These are phyloP conservation scores for Yamadazyma endophytica DNA, from an alignment of 805 yeast genomes.

Conservation along the genomic window DNA sequence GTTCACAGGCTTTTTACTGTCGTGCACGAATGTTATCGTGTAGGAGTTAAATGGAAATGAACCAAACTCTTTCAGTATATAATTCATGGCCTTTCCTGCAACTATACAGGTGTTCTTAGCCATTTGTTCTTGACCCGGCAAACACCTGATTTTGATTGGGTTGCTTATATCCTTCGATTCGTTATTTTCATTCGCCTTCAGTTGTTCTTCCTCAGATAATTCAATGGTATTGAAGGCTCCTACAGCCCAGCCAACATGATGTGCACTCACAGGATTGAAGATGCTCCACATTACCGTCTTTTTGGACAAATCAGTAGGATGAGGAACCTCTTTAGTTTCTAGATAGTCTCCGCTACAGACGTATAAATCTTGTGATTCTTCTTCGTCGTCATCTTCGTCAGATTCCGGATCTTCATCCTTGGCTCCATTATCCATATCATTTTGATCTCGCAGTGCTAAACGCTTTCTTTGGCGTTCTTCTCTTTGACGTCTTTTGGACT, in stretches of 20 bases:
- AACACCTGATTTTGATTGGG: constrained; percentile 49
- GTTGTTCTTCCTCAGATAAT: constrained; percentile 34
- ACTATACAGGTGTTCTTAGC: constrained; percentile 73
- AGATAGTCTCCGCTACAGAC: constrained; percentile 72
- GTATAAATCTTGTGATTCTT: constrained; percentile 46
- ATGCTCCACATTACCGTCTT: constrained; percentile 71
- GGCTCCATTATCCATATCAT: constrained; percentile 22
- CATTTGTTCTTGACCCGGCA: constrained; percentile 54
- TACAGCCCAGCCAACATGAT: constrained; percentile 91
- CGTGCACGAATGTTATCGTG: constrained; percentile 68
- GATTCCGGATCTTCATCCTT: constrained; percentile 36
- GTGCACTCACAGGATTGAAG: constrained; percentile 85
- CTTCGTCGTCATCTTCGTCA: constrained; percentile 42
- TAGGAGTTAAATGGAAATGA: constrained; percentile 88
- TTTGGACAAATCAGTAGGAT: constrained; percentile 68
- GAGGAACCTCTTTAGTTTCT: constrained; percentile 66
- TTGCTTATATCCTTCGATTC: constrained; percentile 21
- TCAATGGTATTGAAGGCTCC: constrained; percentile 77
- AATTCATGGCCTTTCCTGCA: constrained; percentile 75
- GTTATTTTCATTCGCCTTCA: no score
- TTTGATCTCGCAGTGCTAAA: constrained; percentile 8
- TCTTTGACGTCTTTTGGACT: constrained; percentile 8
- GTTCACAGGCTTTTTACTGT: constrained; percentile 38
- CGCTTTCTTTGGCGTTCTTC: constrained; percentile 4
- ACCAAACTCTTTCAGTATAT: constrained; percentile 81